Conservation (phyloP, 768 basidiomycete genomes). For the Boletales sp. region DNA sequence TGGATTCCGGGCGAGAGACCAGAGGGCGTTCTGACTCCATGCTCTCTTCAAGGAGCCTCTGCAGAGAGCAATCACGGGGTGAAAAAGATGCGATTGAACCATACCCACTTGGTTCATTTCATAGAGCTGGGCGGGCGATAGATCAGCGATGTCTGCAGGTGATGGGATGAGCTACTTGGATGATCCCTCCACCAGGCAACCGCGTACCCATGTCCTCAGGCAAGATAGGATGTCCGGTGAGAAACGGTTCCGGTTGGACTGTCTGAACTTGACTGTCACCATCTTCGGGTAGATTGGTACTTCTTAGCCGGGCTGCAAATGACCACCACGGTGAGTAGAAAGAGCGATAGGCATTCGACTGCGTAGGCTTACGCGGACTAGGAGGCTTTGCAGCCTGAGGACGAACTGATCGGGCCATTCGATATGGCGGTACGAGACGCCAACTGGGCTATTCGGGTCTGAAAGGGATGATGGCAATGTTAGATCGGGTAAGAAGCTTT, state of each 20-base stretch:
- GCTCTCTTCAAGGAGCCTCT: constrained; percentile 41
- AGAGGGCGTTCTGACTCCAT: constrained; percentile 43
- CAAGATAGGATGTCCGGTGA: constrained; percentile 27
- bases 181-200: neutral
- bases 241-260: constrained; percentile 15
- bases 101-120: constrained; percentile 39
- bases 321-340: neutral
- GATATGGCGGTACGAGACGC: neutral
- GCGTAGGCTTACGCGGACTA: constrained; percentile 22
- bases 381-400: constrained; percentile 10
- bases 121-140: constrained; percentile 34
- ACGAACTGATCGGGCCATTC: constrained; percentile 10
- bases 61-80: neutral
- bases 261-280: neutral
- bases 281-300: constrained; percentile 22
- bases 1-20: constrained; percentile 50
- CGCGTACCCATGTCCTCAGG: constrained; percentile 29
- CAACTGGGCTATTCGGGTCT: neutral
- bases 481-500: neutral
- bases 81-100: neutral
- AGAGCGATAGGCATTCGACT: neutral
- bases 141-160: constrained; percentile 29
- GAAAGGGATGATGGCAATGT: neutral
- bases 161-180: neutral
- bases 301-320: constrained; percentile 22